phyloP scores from a whole-genome alignment of 208 protist species.

The Zelonia costaricensis region DNA sequence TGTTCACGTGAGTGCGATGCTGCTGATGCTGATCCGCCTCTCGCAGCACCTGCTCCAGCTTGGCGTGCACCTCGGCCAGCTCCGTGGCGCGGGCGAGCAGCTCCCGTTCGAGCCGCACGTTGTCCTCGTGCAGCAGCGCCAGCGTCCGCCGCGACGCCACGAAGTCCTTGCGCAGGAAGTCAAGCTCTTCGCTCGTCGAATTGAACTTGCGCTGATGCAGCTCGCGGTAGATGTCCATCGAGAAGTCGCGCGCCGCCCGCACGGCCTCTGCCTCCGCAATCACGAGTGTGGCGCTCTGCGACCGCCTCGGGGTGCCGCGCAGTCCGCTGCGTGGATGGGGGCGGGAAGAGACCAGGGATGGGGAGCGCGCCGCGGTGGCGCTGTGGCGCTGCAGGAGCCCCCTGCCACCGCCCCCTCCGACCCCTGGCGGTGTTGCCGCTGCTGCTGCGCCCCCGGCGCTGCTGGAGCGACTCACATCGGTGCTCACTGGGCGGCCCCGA shows the following conservation, averaged over 20 bases:
- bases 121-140: slow-evolving; percentile 52
- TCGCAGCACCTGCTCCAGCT: slow-evolving; percentile 14
- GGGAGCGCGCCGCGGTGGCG: slow-evolving; percentile 1
- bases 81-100: slow-evolving; percentile 39
- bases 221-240: slow-evolving; percentile 47
- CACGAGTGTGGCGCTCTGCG: neutral
- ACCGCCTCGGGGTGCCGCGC: neutral
- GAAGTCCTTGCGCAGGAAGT: slow-evolving; percentile 64
- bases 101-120: slow-evolving; percentile 40
- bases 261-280: slow-evolving; percentile 22
- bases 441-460: too few species aligned
- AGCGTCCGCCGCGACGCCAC: slow-evolving; percentile 56
- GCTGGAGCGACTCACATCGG: too few species aligned
- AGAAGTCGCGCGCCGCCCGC: slow-evolving; percentile 32
- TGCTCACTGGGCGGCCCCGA: too few species aligned
- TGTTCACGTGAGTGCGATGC: neutral
- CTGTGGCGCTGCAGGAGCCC: slow-evolving; percentile 10
- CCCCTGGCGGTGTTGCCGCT: neutral
- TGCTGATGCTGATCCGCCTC: slow-evolving; percentile 1
- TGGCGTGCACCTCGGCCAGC: slow-evolving; percentile 25
- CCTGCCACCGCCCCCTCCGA: too few species aligned
- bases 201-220: slow-evolving; percentile 61
- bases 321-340: neutral
- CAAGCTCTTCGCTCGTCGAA: slow-evolving; percentile 64
- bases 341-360: neutral